Percentiles rank a stretch among this genome's conserved stretches.
These are phyloP conservation scores for Tricholomella constricta DNA, from an alignment of 768 basidiomycete genomes.

Conservation along the genomic window DNA sequence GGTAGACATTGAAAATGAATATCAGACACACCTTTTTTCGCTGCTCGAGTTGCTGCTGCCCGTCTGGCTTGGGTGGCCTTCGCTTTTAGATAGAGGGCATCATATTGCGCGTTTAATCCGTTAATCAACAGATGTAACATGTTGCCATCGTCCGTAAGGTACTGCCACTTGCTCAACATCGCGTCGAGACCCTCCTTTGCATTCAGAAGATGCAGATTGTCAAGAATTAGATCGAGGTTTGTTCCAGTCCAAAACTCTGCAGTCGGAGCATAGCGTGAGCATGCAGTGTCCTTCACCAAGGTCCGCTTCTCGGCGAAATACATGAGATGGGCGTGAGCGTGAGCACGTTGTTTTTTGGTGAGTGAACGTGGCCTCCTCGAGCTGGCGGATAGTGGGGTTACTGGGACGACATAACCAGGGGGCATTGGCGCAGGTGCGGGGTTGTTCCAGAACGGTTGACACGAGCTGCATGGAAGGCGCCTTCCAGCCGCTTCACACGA, in stretches of 20 bases:
- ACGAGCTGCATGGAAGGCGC: slow-evolving; percentile 7
- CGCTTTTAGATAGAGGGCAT: neutral
- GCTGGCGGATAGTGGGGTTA: no score
- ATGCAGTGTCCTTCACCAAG: neutral
- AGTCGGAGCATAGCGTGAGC: neutral
- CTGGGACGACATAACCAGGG: neutral
- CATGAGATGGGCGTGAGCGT: neutral
- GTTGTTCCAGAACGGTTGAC: slow-evolving; percentile 1
- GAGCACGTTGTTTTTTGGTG: neutral
- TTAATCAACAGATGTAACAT: neutral
- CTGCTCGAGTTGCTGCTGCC: neutral
- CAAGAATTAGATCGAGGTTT: slow-evolving; percentile 1
- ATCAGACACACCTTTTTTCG: neutral
- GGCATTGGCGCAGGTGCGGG: neutral
- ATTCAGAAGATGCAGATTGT: slow-evolving; percentile 5
- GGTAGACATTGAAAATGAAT: no score
- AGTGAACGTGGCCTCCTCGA: no score
- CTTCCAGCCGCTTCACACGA: slow-evolving; percentile 1
- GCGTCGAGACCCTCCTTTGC: neutral
- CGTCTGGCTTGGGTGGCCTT: neutral
- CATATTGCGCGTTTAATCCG: neutral
- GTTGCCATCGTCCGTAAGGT: neutral
- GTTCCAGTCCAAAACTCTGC: slow-evolving; percentile 4
- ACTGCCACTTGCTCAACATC: neutral
- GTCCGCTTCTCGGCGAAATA: slow-evolving; percentile 1